A percentile compares a stretch with the other conserved stretches of the same genome.
Evolutionary conservation across 2,329 filamentous ascomycete genomes (phyloP).

Genomic region (Fusarium succisae): DNA sequence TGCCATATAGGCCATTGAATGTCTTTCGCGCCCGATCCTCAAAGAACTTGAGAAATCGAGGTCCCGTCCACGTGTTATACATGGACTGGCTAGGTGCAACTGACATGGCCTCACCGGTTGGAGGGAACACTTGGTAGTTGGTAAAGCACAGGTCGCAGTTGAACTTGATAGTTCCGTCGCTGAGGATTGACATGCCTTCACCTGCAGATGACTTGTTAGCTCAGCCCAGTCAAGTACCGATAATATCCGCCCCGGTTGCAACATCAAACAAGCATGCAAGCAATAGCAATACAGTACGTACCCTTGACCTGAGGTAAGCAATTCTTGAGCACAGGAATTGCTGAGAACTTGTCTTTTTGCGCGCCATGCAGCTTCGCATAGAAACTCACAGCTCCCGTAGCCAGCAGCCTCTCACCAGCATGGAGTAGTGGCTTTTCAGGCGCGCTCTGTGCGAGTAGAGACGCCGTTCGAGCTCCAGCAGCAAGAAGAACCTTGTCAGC

Average conservation of each 20-base stretch:
- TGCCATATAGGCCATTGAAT: conserved; percentile 54
- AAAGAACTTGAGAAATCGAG: conserved; percentile 53
- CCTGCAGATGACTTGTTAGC: conserved; percentile 41
- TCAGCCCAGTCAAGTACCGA: conserved; percentile 3
- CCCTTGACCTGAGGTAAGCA: conserved; percentile 53
- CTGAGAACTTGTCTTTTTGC: conserved; percentile 58
- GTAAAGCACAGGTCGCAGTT: conserved; percentile 68
- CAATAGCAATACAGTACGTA: conserved; percentile 41
- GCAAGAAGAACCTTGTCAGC: conserved; percentile 65
- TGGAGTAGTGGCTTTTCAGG: conserved; percentile 60
- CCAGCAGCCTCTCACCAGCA: conserved; percentile 61
- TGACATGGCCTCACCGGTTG: conserved; percentile 62
- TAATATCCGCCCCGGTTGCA: conserved; percentile 10
- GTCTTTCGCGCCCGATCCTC: conserved; percentile 54
- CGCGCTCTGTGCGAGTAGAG: conserved; percentile 62
- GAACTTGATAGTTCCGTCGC: conserved; percentile 65
- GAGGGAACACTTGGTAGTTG: conserved; percentile 58
- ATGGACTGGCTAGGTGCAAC: conserved; percentile 54
- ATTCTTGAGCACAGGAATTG: conserved; percentile 64
- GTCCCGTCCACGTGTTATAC: conserved; percentile 55
- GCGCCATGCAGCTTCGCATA: conserved; percentile 50
- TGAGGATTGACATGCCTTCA: conserved; percentile 56
- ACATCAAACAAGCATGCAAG: neutral
- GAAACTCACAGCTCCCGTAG: conserved; percentile 63
- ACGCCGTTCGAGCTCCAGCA: conserved; percentile 66